A percentile compares a stretch with the other conserved stretches of the same genome.
These are phyloP conservation scores for Cercophora samala DNA, from an alignment of 495 filamentous ascomycete species.

Conservation along the genomic window DNA sequence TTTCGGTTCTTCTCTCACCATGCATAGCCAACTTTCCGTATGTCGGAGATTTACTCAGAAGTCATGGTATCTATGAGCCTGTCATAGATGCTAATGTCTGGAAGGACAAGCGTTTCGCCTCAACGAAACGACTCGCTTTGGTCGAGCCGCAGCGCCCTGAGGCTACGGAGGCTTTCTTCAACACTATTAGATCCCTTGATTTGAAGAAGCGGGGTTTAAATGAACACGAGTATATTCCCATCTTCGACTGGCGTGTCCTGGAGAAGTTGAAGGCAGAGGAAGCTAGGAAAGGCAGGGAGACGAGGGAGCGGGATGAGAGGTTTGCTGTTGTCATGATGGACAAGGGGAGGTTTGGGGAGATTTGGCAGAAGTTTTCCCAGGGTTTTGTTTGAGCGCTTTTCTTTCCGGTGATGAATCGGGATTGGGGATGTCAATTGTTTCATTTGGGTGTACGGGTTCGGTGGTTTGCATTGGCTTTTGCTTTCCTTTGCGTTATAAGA, in stretches of 20 bases:
- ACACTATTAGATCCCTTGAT: conserved; percentile 27
- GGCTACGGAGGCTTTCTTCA: conserved; percentile 40
- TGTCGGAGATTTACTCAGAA: conserved; percentile 43
- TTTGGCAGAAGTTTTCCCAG: conserved; percentile 28
- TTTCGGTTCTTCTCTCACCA: conserved; percentile 44
- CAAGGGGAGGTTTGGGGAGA: conserved; percentile 7
- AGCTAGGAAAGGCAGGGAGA: conserved; percentile 15
- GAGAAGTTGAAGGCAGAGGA: conserved; percentile 44
- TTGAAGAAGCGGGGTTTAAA: conserved; percentile 33
- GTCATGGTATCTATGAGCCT: conserved; percentile 38
- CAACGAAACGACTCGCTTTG: conserved; percentile 41
- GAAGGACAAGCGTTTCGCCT: conserved; percentile 22
- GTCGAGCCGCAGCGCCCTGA: conserved; percentile 42
- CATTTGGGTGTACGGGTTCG: not conserved
- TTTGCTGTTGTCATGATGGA: conserved; percentile 7
- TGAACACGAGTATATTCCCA: conserved; percentile 39
- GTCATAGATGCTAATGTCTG: conserved; percentile 35
- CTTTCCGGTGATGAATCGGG: not conserved
- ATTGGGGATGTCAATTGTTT: not conserved
- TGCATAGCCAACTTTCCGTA: conserved; percentile 42
- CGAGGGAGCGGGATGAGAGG: not conserved
- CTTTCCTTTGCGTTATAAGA: not conserved
- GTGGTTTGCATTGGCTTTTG: not conserved
- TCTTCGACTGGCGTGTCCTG: conserved; percentile 52
- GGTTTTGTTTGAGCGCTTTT: conserved; percentile 5